Evolutionary conservation across 331 rosid species (phyloP), one percentile per base, ranked within the genome.

Genomic region (Malus hybrid): DNA sequence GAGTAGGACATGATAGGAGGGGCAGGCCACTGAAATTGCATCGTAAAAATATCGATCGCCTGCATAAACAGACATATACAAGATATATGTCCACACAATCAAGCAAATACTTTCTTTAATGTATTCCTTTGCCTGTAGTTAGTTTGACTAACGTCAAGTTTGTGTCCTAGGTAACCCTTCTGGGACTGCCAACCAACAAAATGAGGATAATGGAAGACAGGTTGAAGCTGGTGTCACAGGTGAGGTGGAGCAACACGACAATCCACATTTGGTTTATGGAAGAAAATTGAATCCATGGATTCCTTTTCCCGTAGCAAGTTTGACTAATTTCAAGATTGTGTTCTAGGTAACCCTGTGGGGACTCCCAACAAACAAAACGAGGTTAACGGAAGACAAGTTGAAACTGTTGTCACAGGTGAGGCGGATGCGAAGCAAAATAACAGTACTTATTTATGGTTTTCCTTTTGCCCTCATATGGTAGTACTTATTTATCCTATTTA

Each of bases 281-380:
- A 7, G 14, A 28, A 7, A 39, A 39, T 79, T 59, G 82, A 73
- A 79, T 73, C 70, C 16, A 16, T 73, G 74, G 82, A 73, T 52
- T 15, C 18, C 18, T 52, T 52, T 18, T 2, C 18, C 18, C 5
- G n/a, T 52, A 14, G 57, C 57, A 14, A 52, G 57, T n/a, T 20
- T 20, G 31, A 46, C 34, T 70, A 29, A 50, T 44, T 18, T 70
- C 18, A 50, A 28, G 61, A n/a, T 18, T 70, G 63, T 57, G 15
- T 57, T 57, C 13, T 57, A 20, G 63, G 29, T 70, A 28, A 29
- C 74, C 73, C 24, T 48, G 63, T 10, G 6, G 42, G 63, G 14
- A 27, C 61, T 18, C 36, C 74, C 74, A 48, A 52, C 60, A 10
- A 70, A 5, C 61, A 29, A 69, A 69, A 69, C 31, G 46, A 29